These are phyloP conservation scores for Amanita phalloides DNA, from an alignment of 768 basidiomycete genomes.

Conservation along the genomic window DNA sequence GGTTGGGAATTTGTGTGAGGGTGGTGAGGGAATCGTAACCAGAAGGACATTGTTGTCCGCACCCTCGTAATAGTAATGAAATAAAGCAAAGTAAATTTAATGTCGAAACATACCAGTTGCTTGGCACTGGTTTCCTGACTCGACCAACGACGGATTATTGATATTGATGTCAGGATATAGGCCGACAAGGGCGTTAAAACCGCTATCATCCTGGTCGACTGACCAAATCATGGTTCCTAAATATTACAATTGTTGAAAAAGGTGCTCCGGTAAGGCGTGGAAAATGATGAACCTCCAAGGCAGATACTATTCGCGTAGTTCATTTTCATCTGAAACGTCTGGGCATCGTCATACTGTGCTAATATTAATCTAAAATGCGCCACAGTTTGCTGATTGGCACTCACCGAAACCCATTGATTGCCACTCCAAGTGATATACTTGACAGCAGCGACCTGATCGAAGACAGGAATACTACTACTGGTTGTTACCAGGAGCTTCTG, in stretches of 20 bases:
- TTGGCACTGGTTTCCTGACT: background rate
- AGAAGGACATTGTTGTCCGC: conserved; percentile 12
- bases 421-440: conserved; percentile 8
- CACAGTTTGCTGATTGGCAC: too few species aligned
- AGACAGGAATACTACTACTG: conserved; percentile 1
- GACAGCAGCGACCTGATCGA: conserved; percentile 9
- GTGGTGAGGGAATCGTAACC: conserved; percentile 11
- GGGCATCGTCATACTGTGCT: conserved; percentile 8
- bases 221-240: conserved; percentile 15
- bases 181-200: conserved; percentile 1
- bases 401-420: conserved; percentile 11
- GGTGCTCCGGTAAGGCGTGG: too few species aligned
- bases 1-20: conserved; percentile 9
- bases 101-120: too few species aligned
- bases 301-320: conserved; percentile 11
- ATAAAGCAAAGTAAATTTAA: too few species aligned
- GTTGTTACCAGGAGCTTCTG: conserved; percentile 1
- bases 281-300: conserved; percentile 6
- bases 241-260: too few species aligned
- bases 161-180: conserved; percentile 6
- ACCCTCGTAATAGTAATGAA: conserved; percentile 10
- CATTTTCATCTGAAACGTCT: conserved; percentile 12
- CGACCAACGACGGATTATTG: conserved; percentile 10
- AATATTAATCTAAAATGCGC: too few species aligned
- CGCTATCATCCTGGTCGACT: conserved; percentile 10